Percentiles rank a stretch among this genome's conserved stretches.
phyloP scores from a whole-genome alignment of 2,329 filamentous ascomycete genomes.

The Emmonsia crescens region DNA sequence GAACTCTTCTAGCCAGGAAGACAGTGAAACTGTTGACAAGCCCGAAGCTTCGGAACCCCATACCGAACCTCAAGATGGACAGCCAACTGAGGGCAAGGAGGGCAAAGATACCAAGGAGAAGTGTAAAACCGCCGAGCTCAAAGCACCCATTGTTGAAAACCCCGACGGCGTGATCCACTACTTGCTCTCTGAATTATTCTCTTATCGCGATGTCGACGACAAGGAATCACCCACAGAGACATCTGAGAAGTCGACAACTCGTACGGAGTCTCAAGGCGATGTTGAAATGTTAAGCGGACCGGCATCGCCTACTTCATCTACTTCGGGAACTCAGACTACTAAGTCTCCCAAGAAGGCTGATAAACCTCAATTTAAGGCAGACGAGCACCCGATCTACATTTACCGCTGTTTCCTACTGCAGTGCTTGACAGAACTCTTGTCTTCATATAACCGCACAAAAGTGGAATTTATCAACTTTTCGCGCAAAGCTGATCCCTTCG shows the following conservation, averaged over 20 bases:
- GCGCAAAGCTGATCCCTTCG: conserved; percentile 72
- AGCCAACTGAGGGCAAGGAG: conserved; percentile 9
- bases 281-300: conserved; percentile 41
- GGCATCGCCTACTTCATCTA: conserved; percentile 24
- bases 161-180: conserved; percentile 95
- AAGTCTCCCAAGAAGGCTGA: conserved; percentile 46
- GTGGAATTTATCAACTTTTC: conserved; percentile 99
- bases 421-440: conserved; percentile 78
- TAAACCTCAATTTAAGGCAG: conserved; percentile 74
- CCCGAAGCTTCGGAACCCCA: conserved; percentile 19
- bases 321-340: conserved; percentile 13
- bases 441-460: conserved; percentile 89
- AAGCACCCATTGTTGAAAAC: conserved; percentile 77
- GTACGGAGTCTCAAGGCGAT: conserved; percentile 31
- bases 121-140: conserved; percentile 56
- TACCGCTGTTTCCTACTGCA: conserved; percentile 93
- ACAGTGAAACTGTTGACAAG: conserved; percentile 23
- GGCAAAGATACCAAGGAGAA: conserved; percentile 20
- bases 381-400: conserved; percentile 90
- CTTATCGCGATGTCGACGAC: conserved; percentile 86
- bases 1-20: conserved; percentile 9
- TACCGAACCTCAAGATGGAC: conserved; percentile 9
- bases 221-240: conserved; percentile 43
- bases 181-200: conserved; percentile 79
- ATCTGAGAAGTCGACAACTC: conserved; percentile 16